Evolutionary conservation across 441 rosid species (phyloP).

Genomic region (Breynia disticha): DNA sequence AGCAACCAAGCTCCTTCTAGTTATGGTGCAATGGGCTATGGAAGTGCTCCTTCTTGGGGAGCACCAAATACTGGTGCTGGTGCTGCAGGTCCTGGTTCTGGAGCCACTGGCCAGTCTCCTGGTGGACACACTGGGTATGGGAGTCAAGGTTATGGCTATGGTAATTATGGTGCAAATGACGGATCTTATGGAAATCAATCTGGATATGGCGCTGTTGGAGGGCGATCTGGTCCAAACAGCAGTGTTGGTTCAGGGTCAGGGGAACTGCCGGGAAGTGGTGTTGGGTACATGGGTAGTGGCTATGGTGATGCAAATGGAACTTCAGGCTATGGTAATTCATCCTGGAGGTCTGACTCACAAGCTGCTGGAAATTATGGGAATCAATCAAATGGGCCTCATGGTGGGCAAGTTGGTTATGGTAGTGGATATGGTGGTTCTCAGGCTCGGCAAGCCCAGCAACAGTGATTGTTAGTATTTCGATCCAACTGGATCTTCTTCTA

Average conservation of each 20-base stretch:
- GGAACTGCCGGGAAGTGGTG: constrained; percentile 44
- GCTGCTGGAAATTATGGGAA: constrained; percentile 61
- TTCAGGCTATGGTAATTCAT: constrained; percentile 59
- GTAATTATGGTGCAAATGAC: constrained; percentile 59
- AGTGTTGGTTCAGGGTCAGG: constrained; percentile 38
- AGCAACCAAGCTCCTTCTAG: constrained; percentile 66
- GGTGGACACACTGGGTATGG: constrained; percentile 66
- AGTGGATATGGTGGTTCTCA: constrained; percentile 64
- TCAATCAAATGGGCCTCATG: constrained; percentile 51
- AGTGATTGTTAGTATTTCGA: constrained; percentile 32
- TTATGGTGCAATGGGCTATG: constrained; percentile 83
- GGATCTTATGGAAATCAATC: constrained; percentile 58
- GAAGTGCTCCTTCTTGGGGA: constrained; percentile 63
- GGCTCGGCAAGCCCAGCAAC: constrained; percentile 63
- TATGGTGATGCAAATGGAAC: constrained; percentile 51
- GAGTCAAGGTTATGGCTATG: constrained; percentile 75
- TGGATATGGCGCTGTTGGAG: constrained; percentile 67
- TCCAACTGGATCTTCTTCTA: constrained; percentile 21
- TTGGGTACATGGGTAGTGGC: constrained; percentile 61
- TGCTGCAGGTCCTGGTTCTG: constrained; percentile 55
- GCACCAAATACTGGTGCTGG: constrained; percentile 42
- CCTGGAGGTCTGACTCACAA: constrained; percentile 67
- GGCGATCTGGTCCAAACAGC: constrained; percentile 54
- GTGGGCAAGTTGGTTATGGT: constrained; percentile 62
- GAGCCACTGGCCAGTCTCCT: constrained; percentile 57